Base-by-base conservation (phyloP, 2,329 filamentous ascomycete species). In the Albophoma yamanashiensis region DNA sequence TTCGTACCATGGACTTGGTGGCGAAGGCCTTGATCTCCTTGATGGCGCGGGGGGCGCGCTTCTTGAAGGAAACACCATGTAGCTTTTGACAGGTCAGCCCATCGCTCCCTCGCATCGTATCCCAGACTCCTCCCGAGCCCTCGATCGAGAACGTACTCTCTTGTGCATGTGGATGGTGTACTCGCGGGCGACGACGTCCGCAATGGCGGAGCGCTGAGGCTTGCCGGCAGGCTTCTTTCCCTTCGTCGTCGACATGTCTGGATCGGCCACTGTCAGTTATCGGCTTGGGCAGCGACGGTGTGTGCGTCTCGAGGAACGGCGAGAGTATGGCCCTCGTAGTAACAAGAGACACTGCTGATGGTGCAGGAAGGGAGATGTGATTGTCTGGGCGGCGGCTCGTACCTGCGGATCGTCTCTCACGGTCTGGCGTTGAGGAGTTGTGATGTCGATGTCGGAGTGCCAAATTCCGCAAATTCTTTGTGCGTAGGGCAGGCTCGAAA, bases 111-210 rank as follows among this genome's bases (percentile, higher is more conserved):
- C 9, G 31, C 17, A 31, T n/a, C 31, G 12, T n/a, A 5, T 22
- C 50, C 17, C 17, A 53, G 34, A 34, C 39, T 63, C 52, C n/a
- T 20, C 61, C 56, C 59, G 61, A 64, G 61, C 62, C 57, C 52
- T 61, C 60, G 57, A 40, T 57, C 56, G 63, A 59, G 20, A 64
- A 75, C 73, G 61, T 75, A 76, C 74, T 68, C 93, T 89, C 90
- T 96, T 97, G 91, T 99, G 94, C 74, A 99, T 84, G 87, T 99
- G 93, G 84, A 99, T 97, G 81, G 94, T 99, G 88, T 99, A 99
- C 86, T 99, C 95, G 86, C 94, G 91, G 75, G 94, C 89, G 79
- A 99, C 93, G 77, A 99, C 95, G 82, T 99, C 93, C 81, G 91
- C 88, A 80, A 99, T 96, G 83, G 95, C 95, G 80, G 91, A 96